Conservation (phyloP, 352 stramenopile species). For the Pythium utonaiense region DNA sequence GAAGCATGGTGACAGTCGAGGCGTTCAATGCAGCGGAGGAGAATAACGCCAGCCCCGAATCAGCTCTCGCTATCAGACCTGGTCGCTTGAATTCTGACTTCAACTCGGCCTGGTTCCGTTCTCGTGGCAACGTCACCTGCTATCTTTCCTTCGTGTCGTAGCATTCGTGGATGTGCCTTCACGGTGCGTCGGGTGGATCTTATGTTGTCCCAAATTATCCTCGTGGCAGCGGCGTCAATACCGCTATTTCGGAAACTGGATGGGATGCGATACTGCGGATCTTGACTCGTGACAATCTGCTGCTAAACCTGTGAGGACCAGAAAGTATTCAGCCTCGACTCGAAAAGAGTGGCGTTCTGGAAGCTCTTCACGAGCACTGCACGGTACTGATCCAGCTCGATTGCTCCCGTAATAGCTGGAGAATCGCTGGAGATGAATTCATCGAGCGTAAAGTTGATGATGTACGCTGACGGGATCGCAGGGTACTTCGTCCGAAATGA, state of each 20-base stretch:
- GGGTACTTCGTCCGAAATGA: constrained; percentile 20
- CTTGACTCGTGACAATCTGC: not conserved
- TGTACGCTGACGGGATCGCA: constrained; percentile 16
- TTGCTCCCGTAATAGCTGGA: constrained; percentile 8
- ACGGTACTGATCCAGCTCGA: constrained; percentile 15
- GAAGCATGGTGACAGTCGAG: not conserved
- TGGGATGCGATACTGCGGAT: constrained; percentile 1
- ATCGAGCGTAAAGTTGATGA: constrained; percentile 21
- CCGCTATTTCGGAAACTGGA: not conserved
- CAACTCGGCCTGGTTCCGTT: not conserved
- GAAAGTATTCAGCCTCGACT: constrained; percentile 14
- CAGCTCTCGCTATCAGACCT: not conserved
- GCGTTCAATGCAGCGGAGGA: not conserved
- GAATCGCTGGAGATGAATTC: constrained; percentile 4
- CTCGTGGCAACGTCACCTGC: not conserved
- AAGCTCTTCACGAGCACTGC: constrained; percentile 12
- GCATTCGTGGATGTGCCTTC: not conserved
- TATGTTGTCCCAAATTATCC: not conserved
- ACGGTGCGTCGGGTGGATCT: not conserved
- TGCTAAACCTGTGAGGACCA: constrained; percentile 7
- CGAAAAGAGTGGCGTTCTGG: constrained; percentile 21
- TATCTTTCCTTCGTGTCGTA: not conserved
- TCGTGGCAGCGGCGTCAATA: not conserved
- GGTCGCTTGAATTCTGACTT: not conserved
- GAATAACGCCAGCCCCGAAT: not conserved